Percentiles rank a stretch among this genome's conserved stretches.
Conservation (phyloP, 768 basidiomycete species). For the Podaxis carcinomalis region DNA sequence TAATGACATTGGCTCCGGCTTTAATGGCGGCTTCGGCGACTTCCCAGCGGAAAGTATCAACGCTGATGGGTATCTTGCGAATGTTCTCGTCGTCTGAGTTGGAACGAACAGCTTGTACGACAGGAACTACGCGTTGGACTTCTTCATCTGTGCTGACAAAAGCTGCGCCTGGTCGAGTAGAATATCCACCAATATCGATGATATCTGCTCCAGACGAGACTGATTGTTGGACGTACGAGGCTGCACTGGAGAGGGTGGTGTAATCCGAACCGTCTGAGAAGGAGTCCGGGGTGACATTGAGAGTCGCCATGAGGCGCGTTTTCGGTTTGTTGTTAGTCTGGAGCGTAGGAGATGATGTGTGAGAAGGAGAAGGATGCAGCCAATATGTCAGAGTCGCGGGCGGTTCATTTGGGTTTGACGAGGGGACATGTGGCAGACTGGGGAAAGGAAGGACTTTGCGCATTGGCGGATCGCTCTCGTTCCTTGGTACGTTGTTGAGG, state of each 20-base stretch:
- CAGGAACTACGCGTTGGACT: slow-evolving; percentile 62
- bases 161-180: slow-evolving; percentile 78
- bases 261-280: slow-evolving; percentile 84
- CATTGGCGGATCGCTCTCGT: slow-evolving; percentile 43
- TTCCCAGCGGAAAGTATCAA: slow-evolving; percentile 85
- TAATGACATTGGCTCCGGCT: slow-evolving; percentile 90
- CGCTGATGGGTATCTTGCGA: slow-evolving; percentile 55
- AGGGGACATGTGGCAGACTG: slow-evolving; percentile 36
- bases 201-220: slow-evolving; percentile 63
- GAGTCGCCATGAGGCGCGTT: slow-evolving; percentile 84
- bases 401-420: slow-evolving; percentile 31
- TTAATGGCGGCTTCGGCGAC: slow-evolving; percentile 72
- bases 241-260: slow-evolving; percentile 46
- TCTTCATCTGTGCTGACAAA: slow-evolving; percentile 71
- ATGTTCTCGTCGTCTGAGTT: neutral
- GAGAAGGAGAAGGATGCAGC: slow-evolving; percentile 31
- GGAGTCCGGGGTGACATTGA: slow-evolving; percentile 93
- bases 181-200: slow-evolving; percentile 92
- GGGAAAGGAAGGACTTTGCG: slow-evolving; percentile 76
- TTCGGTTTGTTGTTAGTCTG: slow-evolving; percentile 20
- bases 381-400: slow-evolving; percentile 45
- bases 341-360: neutral
- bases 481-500: slow-evolving; percentile 34
- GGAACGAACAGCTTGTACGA: slow-evolving; percentile 56
- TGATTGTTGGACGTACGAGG: slow-evolving; percentile 48